Base-by-base conservation (phyloP, 768 basidiomycete genomes). In the Neoboletus subvelutipes region DNA sequence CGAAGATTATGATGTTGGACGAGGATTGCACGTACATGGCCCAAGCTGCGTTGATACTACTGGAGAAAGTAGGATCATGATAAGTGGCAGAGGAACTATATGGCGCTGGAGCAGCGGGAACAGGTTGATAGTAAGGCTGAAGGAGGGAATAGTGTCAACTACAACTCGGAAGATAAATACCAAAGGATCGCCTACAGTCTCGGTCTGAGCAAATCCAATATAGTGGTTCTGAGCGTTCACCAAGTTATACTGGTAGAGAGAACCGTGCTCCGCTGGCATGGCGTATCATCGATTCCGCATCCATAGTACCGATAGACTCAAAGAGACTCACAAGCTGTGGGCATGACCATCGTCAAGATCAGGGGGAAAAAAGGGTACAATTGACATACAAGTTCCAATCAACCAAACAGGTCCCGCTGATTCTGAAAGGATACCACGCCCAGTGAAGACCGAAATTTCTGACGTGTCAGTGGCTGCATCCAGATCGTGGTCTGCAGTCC, bases 341-440 rank as follows among this genome's bases (percentile, higher is more conserved):
- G 9, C 13, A 20, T 2, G 17, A 34, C 0, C 18, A 33, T 18
- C 18, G 28, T 67, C 47, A 65, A 40, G 4, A 33, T 42, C 34
- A 20, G 18, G 0, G 46, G 40, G 24, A 10, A 29, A 4, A 37
- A 29, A 40, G 5, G 3, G 2, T 18, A 37, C 12, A 1, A 37
- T 31, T 13, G 10, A 63, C 71, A 45, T 26, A 71, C 70, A 60
- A 29, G 89, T 90, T 29, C 90, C 90, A 59, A 92, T 83, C 68
- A 92, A 59, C 90, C 89, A 91, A 22, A 90, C 87, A 0, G 90
- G 90, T 1, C 90, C 90, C n/a, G 75, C 73, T 5, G 86, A 87
- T 67, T 92, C 83, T 0, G 86, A 87, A 29, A 90, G 75, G 29
- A 92, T 81, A 6, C 90, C 90, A 22, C 90, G 81, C 1, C 87